These are phyloP conservation scores for Tylopilus sp. DNA, from an alignment of 768 basidiomycete genomes.

Conservation along the genomic window DNA sequence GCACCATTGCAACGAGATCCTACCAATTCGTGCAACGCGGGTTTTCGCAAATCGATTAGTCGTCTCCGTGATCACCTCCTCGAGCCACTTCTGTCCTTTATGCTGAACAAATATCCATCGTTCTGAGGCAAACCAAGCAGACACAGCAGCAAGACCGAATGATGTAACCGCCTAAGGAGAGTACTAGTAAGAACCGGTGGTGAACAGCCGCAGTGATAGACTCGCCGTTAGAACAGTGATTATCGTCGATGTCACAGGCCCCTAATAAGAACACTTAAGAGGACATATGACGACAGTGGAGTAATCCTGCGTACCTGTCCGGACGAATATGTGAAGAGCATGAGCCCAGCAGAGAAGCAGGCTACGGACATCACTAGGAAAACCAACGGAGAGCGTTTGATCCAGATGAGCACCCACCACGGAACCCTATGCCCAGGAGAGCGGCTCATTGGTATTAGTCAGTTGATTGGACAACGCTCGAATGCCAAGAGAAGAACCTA, in stretches of 20 bases:
- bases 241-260: slow-evolving; percentile 58
- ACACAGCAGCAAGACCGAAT: slow-evolving; percentile 47
- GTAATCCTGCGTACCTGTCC: slow-evolving; percentile 45
- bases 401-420: slow-evolving; percentile 73
- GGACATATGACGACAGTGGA: slow-evolving; percentile 21
- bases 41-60: slow-evolving; percentile 26
- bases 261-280: slow-evolving; percentile 36
- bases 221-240: slow-evolving; percentile 68
- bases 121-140: slow-evolving; percentile 52
- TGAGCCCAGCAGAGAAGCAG: slow-evolving; percentile 76
- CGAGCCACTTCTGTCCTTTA: slow-evolving; percentile 50
- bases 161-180: slow-evolving; percentile 34
- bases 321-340: slow-evolving; percentile 75
- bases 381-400: slow-evolving; percentile 78
- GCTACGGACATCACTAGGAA: slow-evolving; percentile 83
- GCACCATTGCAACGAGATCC: slow-evolving; percentile 28
- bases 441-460: slow-evolving; percentile 36
- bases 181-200: slow-evolving; percentile 6
- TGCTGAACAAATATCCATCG: slow-evolving; percentile 47
- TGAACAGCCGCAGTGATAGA: neutral
- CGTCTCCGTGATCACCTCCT: slow-evolving; percentile 37
- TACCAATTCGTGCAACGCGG: slow-evolving; percentile 22
- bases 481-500: slow-evolving; percentile 29
- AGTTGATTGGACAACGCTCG: slow-evolving; percentile 5
- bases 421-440: slow-evolving; percentile 54